phyloP scores from a whole-genome alignment of 352 stramenopile species.

The Phytophthora litchii region DNA sequence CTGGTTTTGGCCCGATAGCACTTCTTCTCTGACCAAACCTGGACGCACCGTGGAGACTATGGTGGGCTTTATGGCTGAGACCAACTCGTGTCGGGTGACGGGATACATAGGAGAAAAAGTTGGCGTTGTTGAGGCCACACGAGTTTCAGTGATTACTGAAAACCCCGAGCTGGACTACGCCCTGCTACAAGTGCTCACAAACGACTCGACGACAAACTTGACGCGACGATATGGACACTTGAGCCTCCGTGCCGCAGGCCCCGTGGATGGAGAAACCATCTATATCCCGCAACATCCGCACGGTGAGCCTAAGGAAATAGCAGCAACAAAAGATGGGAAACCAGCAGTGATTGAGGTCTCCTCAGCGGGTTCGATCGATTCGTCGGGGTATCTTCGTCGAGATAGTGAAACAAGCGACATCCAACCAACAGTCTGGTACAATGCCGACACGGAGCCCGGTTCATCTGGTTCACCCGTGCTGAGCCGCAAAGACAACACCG shows the following conservation, averaged over 20 bases:
- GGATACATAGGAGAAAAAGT: slow-evolving; percentile 39
- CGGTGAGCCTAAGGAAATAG: slow-evolving; percentile 67
- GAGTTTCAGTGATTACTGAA: slow-evolving; percentile 41
- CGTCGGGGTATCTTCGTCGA: slow-evolving; percentile 4
- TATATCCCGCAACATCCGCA: slow-evolving; percentile 74
- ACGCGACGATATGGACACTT: slow-evolving; percentile 57
- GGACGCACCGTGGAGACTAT: slow-evolving; percentile 24
- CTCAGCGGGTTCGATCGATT: slow-evolving; percentile 7
- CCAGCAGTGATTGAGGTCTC: slow-evolving; percentile 43
- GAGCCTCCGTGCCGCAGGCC: slow-evolving; percentile 41
- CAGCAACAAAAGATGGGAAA: slow-evolving; percentile 48
- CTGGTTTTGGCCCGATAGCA: slow-evolving; percentile 10
- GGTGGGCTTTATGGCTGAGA: slow-evolving; percentile 70
- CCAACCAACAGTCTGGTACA: slow-evolving; percentile 63
- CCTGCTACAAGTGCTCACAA: slow-evolving; percentile 50
- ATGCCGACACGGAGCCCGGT: slow-evolving; percentile 70
- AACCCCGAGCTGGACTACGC: slow-evolving; percentile 64
- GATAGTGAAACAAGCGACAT: slow-evolving; percentile 22
- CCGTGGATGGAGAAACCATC: slow-evolving; percentile 55
- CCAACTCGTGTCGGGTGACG: slow-evolving; percentile 40
- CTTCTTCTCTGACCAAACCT: slow-evolving; percentile 14
- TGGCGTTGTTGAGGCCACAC: slow-evolving; percentile 53
- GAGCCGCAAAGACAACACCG: slow-evolving; percentile 62
- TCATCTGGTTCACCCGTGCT: slow-evolving; percentile 69
- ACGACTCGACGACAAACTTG: slow-evolving; percentile 38